Base-by-base conservation (phyloP, 495 filamentous ascomycete species). In the Opeltia flavorubescens region DNA sequence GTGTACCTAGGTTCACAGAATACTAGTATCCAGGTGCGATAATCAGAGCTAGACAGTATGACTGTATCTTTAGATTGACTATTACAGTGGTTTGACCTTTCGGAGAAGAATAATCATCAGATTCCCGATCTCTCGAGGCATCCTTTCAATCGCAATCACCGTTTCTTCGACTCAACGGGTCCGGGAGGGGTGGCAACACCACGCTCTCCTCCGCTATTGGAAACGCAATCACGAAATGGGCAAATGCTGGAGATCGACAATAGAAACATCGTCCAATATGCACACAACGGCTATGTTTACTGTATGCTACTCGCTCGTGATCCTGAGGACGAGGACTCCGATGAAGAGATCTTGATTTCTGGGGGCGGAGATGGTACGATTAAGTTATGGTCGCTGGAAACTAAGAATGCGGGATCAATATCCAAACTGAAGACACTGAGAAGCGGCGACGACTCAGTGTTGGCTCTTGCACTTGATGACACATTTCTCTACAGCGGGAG, bases 1-100 rank as follows among this genome's bases (percentile, higher is more conserved):
- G 75, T 91, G 11, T 98, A 94, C 65, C 75, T 95, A 35, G 91
- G 91, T 31, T 85, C 86, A 8, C 93, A 96, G 59, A 95, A 95
- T 53, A 94, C 89, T 26, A 84, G 81, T 33, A 93, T 98, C 34
- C 89, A 94, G 63, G 74, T 76, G 64, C 27, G 30, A 9, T 31
- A 27, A 43, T 3, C 57, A 79, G 71, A 69, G 62, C 67, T 42
- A 62, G 61, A 50, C 55, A 77, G 20, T 70, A 71, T 44, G 67
- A 72, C 21, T 13, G 49, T 25, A 20, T 13, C 12, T 15, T 43
- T 18, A 36, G 28, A 46, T 54, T 48, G 52, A 51, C 13, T 18
- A 34, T 33, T 24, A 4, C 53, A 82, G 70, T 83, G 79, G 79
- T 81, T 74, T 52, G 69, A 78, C 58, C 57, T 81, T 21, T 72